phyloP scores from a whole-genome alignment of 352 stramenopile species.

The Phytophthora capsici region DNA sequence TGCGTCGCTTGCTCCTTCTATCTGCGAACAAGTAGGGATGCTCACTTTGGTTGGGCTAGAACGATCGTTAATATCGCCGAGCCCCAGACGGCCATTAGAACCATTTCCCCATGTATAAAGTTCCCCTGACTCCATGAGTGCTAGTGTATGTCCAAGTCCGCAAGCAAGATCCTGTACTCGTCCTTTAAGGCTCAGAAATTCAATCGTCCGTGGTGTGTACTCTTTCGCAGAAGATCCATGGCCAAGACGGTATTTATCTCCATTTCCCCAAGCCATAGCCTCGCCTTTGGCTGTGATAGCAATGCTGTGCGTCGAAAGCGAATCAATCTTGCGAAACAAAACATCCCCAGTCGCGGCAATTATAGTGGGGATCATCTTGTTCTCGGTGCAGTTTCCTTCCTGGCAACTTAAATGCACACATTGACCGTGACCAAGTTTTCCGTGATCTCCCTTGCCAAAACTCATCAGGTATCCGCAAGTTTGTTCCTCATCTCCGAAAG shows the following conservation, averaged over 20 bases:
- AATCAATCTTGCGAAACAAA: slow-evolving; percentile 76
- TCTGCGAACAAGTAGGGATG: neutral
- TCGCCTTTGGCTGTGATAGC: slow-evolving; percentile 71
- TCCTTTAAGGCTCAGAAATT: slow-evolving; percentile 66
- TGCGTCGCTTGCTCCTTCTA: neutral
- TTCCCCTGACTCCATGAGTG: slow-evolving; percentile 64
- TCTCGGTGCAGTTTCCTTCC: slow-evolving; percentile 85
- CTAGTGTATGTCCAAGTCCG: slow-evolving; percentile 71
- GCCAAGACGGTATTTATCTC: slow-evolving; percentile 82
- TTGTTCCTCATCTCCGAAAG: slow-evolving; percentile 38
- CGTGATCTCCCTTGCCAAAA: slow-evolving; percentile 87
- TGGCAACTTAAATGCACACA: slow-evolving; percentile 68
- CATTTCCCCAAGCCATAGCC: slow-evolving; percentile 84
- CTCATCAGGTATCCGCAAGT: slow-evolving; percentile 70
- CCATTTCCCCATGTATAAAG: slow-evolving; percentile 88
- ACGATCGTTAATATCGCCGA: slow-evolving; percentile 82
- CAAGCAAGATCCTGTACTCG: slow-evolving; percentile 65
- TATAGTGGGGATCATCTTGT: slow-evolving; percentile 74
- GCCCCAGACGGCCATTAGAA: slow-evolving; percentile 80
- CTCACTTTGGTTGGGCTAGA: slow-evolving; percentile 51
- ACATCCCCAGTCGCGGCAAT: slow-evolving; percentile 60
- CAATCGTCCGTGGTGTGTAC: slow-evolving; percentile 67
- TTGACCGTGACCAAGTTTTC: slow-evolving; percentile 81
- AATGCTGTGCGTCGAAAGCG: slow-evolving; percentile 84
- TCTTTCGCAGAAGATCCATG: slow-evolving; percentile 79